Conservation (phyloP, 116 monocot genomes). For the Trichopus zeylanicus region DNA sequence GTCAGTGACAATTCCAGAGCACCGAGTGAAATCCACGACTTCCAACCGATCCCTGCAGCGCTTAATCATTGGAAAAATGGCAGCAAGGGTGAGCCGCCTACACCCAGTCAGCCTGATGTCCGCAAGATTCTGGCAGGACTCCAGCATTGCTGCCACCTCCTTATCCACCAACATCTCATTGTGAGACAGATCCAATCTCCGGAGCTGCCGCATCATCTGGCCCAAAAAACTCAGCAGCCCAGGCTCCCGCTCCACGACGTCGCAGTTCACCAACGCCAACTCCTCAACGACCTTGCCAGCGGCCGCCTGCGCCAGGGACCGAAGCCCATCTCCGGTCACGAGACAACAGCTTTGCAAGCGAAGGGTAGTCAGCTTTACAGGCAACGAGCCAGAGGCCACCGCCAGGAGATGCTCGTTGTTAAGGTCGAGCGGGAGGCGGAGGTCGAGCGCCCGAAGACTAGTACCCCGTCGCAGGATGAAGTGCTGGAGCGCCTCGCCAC, state of each 20-base stretch:
- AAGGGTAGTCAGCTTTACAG: conserved; percentile 21
- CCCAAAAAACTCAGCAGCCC: conserved; percentile 56
- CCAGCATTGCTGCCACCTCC: conserved; percentile 51
- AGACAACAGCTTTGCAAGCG: conserved; percentile 80
- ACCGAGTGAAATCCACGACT: conserved; percentile 33
- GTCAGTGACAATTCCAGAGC: conserved; percentile 17
- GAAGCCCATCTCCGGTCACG: conserved; percentile 61
- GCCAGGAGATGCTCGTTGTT: conserved; percentile 59
- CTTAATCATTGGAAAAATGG: conserved; percentile 22
- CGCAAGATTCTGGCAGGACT: conserved; percentile 36
- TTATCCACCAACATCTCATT: conserved; percentile 57
- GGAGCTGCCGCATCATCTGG: conserved; percentile 39
- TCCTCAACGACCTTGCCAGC: conserved; percentile 37
- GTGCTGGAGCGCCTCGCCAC: conserved; percentile 54
- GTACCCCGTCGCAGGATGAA: conserved; percentile 40
- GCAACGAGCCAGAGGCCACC: conserved; percentile 14
- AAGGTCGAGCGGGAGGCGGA: conserved; percentile 78
- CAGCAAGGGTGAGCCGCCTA: conserved; percentile 30
- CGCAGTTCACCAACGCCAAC: conserved; percentile 61
- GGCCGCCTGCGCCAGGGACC: conserved; percentile 28
- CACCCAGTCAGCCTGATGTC: conserved; percentile 59
- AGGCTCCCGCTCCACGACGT: conserved; percentile 62
- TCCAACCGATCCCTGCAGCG: conserved; percentile 24
- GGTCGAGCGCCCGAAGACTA: conserved; percentile 39
- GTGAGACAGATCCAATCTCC: conserved; percentile 45